phyloP scores from a whole-genome alignment of 306 rosid species.

The Vicia sativa region DNA sequence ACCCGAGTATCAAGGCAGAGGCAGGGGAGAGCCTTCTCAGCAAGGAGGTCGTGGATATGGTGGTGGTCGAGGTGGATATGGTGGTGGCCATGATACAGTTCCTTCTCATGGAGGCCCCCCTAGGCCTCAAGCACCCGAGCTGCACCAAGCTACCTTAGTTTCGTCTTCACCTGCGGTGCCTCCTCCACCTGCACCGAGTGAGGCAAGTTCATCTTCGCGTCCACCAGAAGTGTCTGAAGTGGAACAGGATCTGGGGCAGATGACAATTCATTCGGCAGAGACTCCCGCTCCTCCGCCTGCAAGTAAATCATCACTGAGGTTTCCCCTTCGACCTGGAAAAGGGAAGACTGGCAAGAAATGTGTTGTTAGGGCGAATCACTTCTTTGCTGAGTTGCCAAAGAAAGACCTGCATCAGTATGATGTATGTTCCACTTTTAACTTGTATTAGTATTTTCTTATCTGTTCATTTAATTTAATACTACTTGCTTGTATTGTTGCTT shows the following conservation, averaged over 20 bases:
- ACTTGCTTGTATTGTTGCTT: background rate
- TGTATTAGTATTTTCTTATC: background rate
- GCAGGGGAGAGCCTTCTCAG: slow-evolving; percentile 77
- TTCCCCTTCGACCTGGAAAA: slow-evolving; percentile 93
- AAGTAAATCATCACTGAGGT: slow-evolving; percentile 83
- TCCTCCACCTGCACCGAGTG: slow-evolving; percentile 55
- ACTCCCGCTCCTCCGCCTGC: slow-evolving; percentile 50
- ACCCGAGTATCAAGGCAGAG: slow-evolving; percentile 36
- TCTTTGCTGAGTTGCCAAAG: slow-evolving; percentile 85
- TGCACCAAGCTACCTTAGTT: slow-evolving; percentile 95
- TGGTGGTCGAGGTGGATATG: slow-evolving; percentile 46
- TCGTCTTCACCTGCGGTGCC: slow-evolving; percentile 58
- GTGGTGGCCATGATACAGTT: slow-evolving; percentile 52
- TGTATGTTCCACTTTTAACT: slow-evolving; percentile 53
- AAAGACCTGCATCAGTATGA: slow-evolving; percentile 95
- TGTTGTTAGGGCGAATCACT: slow-evolving; percentile 83
- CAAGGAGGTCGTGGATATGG: slow-evolving; percentile 73
- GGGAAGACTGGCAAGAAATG: slow-evolving; percentile 71
- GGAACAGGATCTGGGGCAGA: slow-evolving; percentile 45
- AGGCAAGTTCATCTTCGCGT: slow-evolving; percentile 67
- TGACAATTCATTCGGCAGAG: slow-evolving; percentile 48
- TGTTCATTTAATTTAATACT: background rate
- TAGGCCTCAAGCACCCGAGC: slow-evolving; percentile 77
- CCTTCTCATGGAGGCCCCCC: slow-evolving; percentile 70
- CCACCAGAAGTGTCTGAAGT: slow-evolving; percentile 45